Base-by-base conservation (phyloP, 208 protist species). In the Trypanosoma congolense region DNA sequence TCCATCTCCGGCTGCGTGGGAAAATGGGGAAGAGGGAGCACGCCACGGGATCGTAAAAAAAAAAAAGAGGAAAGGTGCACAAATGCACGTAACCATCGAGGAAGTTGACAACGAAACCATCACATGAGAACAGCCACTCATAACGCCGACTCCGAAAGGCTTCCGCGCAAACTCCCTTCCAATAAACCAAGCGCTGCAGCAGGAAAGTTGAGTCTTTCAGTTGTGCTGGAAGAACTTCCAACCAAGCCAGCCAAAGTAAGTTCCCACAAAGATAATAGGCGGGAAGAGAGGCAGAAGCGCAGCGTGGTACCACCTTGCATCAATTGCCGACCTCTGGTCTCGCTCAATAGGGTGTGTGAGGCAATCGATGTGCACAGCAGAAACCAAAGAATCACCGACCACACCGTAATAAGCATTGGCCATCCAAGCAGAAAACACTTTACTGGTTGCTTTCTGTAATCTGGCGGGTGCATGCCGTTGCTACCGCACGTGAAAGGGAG, bases 171-270 rank as follows among this genome's bases (percentile, higher is more conserved):
- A n/a, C n/a, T n/a, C n/a, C n/a, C n/a, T n/a, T n/a, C n/a, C n/a
- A n/a, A n/a, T n/a, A n/a, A n/a, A n/a, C n/a, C n/a, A n/a, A n/a
- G n/a, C n/a, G n/a, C n/a, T n/a, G n/a, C n/a, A n/a, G n/a, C n/a
- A n/a, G n/a, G n/a, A n/a, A n/a, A n/a, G n/a, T n/a, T n/a, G n/a
- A n/a, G n/a, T n/a, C 33, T 12, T 43, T 64, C 58, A 93, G 48
- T 93, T 93, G 45, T 85, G 85, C 1, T 43, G 62, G 42, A 93
- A 93, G 31, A 93, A 84, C 58, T 89, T 90, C 81, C 79, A 93
- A 42, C 81, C 83, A 21, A 91, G 63, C 79, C 79, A 91, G 24
- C 70, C 80, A 1, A 51, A 66, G 55, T 83, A 83, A 16, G 78
- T 57, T 21, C 60, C 67, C 28, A 90, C 45, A 54, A 69, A 74